Base-by-base conservation (phyloP, 2,329 filamentous ascomycete genomes). In the Colletotrichum higginsianum region DNA sequence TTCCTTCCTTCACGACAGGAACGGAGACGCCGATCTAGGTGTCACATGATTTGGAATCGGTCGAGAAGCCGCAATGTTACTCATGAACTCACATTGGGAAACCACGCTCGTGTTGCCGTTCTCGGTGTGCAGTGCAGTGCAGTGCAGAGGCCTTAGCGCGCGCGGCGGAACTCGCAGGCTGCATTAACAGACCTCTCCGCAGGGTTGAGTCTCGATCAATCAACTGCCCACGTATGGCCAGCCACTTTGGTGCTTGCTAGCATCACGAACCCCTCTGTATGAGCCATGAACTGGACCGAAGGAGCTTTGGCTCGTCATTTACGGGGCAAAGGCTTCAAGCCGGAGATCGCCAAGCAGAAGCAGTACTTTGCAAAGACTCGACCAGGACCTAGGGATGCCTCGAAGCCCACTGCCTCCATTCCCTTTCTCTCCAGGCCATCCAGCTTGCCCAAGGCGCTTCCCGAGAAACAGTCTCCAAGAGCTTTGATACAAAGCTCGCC, bases 261-360 rank as follows among this genome's bases (percentile, higher is more conserved):
- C 23, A 16, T 44, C 40, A 40, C 23, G 16, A 42, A 5, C 21
- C 12, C 18, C 6, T 18, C 8, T 63, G 38, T 18, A 26, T 46
- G n/a, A 42, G 35, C 42, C 52, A 85, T 85, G 83, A 85, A 85
- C 74, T 84, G 84, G 82, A 84, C 80, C 2, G 81, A 82, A 72
- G 81, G 82, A 12, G 72, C 77, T 44, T 79, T 83, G 26, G 77
- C 81, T 53, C 81, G 83, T 11, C 79, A 84, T 69, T 78, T 79
- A 35, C 78, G 78, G 46, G 77, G 78, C 8, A 81, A 77, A 61
- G 76, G 78, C 16, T 80, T 75, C 76, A 79, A 80, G 23, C 73
- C 77, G 38, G 80, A 83, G 49, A 68, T 74, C 21, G 76, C 78
- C 23, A 80, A 79, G 18, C 83, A 85, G 72, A 81, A 79, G 55